phyloP scores from a whole-genome alignment of 1,284 basidiomycete genomes.

The Ustilago shanxiensis region DNA sequence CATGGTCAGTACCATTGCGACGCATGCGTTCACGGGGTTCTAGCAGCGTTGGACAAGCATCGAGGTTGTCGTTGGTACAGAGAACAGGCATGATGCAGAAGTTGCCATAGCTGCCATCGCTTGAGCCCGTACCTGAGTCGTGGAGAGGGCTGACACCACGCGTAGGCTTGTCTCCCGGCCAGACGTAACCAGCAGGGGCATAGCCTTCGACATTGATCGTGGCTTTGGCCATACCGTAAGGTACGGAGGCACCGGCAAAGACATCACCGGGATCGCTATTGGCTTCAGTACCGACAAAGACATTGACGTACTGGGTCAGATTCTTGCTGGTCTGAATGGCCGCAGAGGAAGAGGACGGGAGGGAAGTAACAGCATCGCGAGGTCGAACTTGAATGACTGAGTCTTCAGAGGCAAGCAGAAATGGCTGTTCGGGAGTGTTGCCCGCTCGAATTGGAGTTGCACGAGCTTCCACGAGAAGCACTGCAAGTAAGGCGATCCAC shows the following conservation, averaged over 20 bases:
- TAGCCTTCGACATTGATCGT: slow-evolving; percentile 61
- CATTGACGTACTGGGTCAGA: slow-evolving; percentile 41
- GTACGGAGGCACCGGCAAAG: slow-evolving; percentile 57
- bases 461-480: slow-evolving; percentile 12
- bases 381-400: neutral
- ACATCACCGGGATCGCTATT: slow-evolving; percentile 53
- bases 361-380: neutral
- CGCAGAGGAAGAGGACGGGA: neutral
- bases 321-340: slow-evolving; percentile 2
- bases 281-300: slow-evolving; percentile 49
- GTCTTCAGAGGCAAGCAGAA: neutral
- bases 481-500: slow-evolving; percentile 7
- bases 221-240: slow-evolving; percentile 63
- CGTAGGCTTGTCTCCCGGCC: slow-evolving; percentile 40
- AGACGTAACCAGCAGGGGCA: slow-evolving; percentile 59
- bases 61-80: slow-evolving; percentile 47
- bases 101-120: slow-evolving; percentile 59
- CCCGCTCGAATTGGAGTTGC: slow-evolving; percentile 10
- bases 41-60: slow-evolving; percentile 56
- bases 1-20: slow-evolving; percentile 42
- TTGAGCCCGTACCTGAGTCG: slow-evolving; percentile 64
- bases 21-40: slow-evolving; percentile 53
- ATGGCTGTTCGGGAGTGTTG: slow-evolving; percentile 20
- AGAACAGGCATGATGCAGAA: slow-evolving; percentile 61
- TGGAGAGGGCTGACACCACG: slow-evolving; percentile 60